Base-by-base conservation (phyloP, 441 rosid species). In the Biscutella laevigata region DNA sequence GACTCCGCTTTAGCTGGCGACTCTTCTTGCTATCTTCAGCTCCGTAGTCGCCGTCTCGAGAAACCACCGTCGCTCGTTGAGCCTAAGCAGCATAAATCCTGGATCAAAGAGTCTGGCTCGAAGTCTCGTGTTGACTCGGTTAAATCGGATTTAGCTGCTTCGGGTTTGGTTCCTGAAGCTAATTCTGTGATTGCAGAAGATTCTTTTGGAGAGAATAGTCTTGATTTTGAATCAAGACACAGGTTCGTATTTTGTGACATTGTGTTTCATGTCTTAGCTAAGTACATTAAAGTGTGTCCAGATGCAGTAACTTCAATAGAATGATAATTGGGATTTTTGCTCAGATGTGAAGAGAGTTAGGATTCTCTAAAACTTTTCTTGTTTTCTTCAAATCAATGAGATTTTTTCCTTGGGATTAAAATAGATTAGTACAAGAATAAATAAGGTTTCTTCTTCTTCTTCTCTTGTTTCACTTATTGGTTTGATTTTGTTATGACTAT, bases 11-110 rank as follows among this genome's bases (percentile, higher is more conserved):
- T 57, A 9, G 15, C 36, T 0, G 14, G 0, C 0, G 68, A 30
- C 38, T 66, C 84, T 3, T 71, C 77, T 19, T 64, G 64, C 45
- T 79, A 79, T 51, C 83, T 82, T 1, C 78, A 79, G 75, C 80
- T 82, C 48, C 69, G 85, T 20, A 82, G 74, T 67, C 85, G 85
- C 39, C 76, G 88, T 51, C 81, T 82, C 59, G 74, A 66, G 57
- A 82, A 73, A 37, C 69, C 71, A 29, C 41, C 32, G 4, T 52
- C 59, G 1, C 30, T 57, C 3, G 6, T 15, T 24, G 68, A 66
- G 22, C 26, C 40, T n/a, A 60, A 24, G 1, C 77, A 66, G 57
- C 51, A 4, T 0, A 47, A 21, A 10, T 57, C 65, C 21, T 68
- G 49, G 36, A 20, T 52, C 10, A 50, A 36, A 9, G 70, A 37